These are phyloP conservation scores for Blakeslea trispora DNA, from an alignment of 371 early-diverging fungal species.

Conservation along the genomic window DNA sequence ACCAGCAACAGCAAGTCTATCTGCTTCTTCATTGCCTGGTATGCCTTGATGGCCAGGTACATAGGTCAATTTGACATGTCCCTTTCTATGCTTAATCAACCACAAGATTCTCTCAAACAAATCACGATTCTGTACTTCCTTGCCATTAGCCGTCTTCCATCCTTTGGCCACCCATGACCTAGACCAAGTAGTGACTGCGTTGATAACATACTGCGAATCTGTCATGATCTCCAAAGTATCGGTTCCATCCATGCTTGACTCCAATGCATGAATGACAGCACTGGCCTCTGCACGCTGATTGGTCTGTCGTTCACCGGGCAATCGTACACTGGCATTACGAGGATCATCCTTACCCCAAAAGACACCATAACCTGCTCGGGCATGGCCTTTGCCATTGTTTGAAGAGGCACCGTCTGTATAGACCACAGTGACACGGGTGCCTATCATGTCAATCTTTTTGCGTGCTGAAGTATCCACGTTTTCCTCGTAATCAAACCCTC, in stretches of 20 bases:
- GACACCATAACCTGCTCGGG: slow-evolving; percentile 83
- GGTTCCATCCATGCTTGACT: slow-evolving; percentile 36
- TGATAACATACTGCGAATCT: slow-evolving; percentile 72
- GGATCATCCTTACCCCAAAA: slow-evolving; percentile 76
- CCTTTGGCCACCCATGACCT: slow-evolving; percentile 64
- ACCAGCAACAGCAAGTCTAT: slow-evolving; percentile 65
- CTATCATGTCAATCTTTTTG: neutral
- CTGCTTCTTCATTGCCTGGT: slow-evolving; percentile 78
- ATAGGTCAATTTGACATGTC: slow-evolving; percentile 48
- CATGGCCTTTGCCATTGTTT: slow-evolving; percentile 62
- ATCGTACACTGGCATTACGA: slow-evolving; percentile 71
- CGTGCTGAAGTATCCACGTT: neutral
- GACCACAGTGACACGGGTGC: slow-evolving; percentile 26
- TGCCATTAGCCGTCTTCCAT: slow-evolving; percentile 61
- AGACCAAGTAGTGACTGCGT: slow-evolving; percentile 71
- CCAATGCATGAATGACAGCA: slow-evolving; percentile 72
- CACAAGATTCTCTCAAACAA: slow-evolving; percentile 59
- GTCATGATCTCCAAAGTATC: slow-evolving; percentile 58
- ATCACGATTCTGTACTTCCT: slow-evolving; percentile 73
- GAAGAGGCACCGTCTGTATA: slow-evolving; percentile 85
- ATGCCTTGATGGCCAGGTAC: slow-evolving; percentile 69
- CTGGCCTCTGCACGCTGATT: slow-evolving; percentile 88
- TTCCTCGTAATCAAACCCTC: neutral
- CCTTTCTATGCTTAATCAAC: slow-evolving; percentile 35
- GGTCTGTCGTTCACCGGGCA: slow-evolving; percentile 67